Percentiles rank a stretch among this genome's conserved stretches.
phyloP scores from a whole-genome alignment of 148 eudicot genomes.

The Fallopia convolvulus region DNA sequence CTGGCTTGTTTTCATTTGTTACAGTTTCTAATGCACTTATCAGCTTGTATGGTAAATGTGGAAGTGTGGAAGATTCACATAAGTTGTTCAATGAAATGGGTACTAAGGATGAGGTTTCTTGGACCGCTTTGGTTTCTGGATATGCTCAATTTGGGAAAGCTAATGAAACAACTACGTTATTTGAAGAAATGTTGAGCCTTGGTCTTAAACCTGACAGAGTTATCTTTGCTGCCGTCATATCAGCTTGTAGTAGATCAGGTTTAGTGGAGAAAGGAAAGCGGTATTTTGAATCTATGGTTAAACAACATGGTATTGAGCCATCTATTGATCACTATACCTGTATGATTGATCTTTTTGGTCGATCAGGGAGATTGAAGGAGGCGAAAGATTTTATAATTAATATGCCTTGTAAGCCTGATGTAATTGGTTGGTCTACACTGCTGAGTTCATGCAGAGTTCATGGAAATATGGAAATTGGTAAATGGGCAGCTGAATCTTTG shows the following conservation, averaged over 20 bases:
- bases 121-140: conserved; percentile 75
- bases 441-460: conserved; percentile 81
- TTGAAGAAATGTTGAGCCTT: conserved; percentile 65
- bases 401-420: conserved; percentile 86
- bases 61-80: conserved; percentile 63
- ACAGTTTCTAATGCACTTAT: conserved; percentile 87
- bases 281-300: conserved; percentile 64
- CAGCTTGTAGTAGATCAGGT: conserved; percentile 96
- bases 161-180: conserved; percentile 57
- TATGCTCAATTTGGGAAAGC: conserved; percentile 91
- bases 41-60: conserved; percentile 90
- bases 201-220: conserved; percentile 77
- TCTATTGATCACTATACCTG: conserved; percentile 79
- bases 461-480: conserved; percentile 63
- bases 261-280: conserved; percentile 68
- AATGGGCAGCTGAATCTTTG: conserved; percentile 86
- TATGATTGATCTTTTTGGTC: conserved; percentile 84
- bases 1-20: conserved; percentile 55
- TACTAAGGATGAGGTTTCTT: conserved; percentile 65
- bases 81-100: conserved; percentile 63
- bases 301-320: conserved; percentile 50
- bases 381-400: conserved; percentile 60
- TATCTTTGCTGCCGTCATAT: conserved; percentile 71
- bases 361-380: conserved; percentile 73
- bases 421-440: conserved; percentile 76